Evolutionary conservation across 495 filamentous ascomycete species (phyloP).

Genomic region (Podospora didyma): DNA sequence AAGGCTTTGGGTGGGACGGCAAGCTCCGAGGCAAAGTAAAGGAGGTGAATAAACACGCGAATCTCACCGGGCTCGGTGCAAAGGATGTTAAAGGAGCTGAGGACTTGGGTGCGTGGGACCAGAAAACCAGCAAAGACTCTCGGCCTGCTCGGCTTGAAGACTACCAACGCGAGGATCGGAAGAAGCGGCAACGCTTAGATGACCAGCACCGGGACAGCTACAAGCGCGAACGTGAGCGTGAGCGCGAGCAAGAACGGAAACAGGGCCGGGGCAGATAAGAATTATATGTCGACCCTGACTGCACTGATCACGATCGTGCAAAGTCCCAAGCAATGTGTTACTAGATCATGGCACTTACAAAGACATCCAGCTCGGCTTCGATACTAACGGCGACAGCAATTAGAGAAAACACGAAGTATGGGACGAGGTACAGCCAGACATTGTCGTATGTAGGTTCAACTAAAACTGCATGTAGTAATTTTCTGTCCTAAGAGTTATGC

Average conservation of each 20-base stretch:
- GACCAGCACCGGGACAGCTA: conserved; percentile 38
- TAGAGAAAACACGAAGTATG: too few species aligned
- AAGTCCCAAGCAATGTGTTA: too few species aligned
- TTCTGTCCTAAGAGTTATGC: too few species aligned
- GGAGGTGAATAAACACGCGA: conserved; percentile 60
- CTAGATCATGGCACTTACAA: too few species aligned
- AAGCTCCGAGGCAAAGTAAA: conserved; percentile 54
- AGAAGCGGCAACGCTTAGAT: conserved; percentile 37
- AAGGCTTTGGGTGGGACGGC: conserved; percentile 94
- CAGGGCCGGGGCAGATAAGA: conserved; percentile 31
- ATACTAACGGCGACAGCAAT: too few species aligned
- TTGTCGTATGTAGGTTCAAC: too few species aligned
- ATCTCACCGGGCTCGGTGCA: conserved; percentile 78
- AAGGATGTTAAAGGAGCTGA: conserved; percentile 68
- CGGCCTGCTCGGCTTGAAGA: conserved; percentile 41
- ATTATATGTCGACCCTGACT: not conserved
- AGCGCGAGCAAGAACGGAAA: conserved; percentile 36
- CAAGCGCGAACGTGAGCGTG: conserved; percentile 45
- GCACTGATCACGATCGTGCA: too few species aligned
- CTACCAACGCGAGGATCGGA: conserved; percentile 39
- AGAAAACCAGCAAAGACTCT: conserved; percentile 24
- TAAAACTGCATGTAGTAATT: too few species aligned
- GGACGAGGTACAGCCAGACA: too few species aligned
- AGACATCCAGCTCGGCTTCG: too few species aligned
- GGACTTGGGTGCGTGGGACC: conserved; percentile 49